Percentiles rank a stretch among this genome's conserved stretches.
Evolutionary conservation across 331 rosid species (phyloP).

Genomic region (Cydonia oblonga): DNA sequence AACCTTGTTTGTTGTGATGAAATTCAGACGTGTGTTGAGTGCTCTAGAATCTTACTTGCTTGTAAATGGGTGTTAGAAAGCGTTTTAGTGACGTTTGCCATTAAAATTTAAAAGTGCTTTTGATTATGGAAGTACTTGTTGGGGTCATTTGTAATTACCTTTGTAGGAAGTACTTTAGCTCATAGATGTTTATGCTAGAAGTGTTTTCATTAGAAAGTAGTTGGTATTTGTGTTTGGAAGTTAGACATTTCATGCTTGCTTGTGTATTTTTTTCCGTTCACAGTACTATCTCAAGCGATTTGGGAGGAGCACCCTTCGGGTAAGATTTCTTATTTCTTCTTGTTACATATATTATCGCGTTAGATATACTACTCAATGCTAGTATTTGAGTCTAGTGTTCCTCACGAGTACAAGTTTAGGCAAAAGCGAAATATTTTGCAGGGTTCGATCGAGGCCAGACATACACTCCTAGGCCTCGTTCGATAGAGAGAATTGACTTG

Average conservation of each 20-base stretch:
- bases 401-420: not conserved
- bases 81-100: not conserved
- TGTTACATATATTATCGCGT: not conserved
- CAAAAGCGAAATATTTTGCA: not conserved
- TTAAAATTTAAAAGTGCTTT: not conserved
- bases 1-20: not conserved
- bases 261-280: slow-evolving; percentile 8
- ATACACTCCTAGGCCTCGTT: not conserved
- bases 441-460: not conserved
- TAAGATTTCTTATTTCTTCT: slow-evolving; percentile 12
- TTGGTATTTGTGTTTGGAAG: not conserved
- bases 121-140: not conserved
- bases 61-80: not conserved
- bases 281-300: slow-evolving; percentile 75
- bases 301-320: slow-evolving; percentile 94
- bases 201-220: not conserved
- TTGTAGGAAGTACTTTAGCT: not conserved
- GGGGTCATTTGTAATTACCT: no score
- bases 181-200: not conserved
- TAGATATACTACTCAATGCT: not conserved
- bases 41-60: not conserved
- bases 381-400: not conserved
- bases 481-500: no score
- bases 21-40: not conserved
- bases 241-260: not conserved